These are phyloP conservation scores for Nephelium lappaceum DNA, from an alignment of 345 rosid species.

Conservation along the genomic window DNA sequence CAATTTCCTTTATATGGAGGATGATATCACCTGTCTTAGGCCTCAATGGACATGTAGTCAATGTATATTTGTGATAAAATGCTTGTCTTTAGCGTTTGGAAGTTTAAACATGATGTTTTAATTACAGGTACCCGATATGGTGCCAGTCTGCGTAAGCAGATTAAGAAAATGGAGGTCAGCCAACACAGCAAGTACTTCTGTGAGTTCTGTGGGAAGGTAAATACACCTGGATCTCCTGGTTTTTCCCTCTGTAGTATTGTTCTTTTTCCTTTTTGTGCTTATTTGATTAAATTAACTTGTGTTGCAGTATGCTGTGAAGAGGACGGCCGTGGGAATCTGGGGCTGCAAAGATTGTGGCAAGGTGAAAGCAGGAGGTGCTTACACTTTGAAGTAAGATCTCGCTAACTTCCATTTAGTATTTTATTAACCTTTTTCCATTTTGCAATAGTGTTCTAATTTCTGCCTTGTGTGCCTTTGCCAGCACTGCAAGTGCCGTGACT, in stretches of 20 bases:
- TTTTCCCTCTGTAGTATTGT: neutral
- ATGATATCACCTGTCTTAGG: too few relatives aligned
- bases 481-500: slow-evolving; percentile 78
- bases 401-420: neutral
- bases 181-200: slow-evolving; percentile 85
- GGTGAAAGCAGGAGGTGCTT: slow-evolving; percentile 70
- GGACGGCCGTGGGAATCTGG: slow-evolving; percentile 75
- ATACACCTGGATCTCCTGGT: neutral
- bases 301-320: slow-evolving; percentile 58
- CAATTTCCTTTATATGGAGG: neutral
- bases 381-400: slow-evolving; percentile 57
- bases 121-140: slow-evolving; percentile 74
- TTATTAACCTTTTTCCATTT: neutral
- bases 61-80: neutral
- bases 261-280: neutral
- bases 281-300: neutral
- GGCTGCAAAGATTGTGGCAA: slow-evolving; percentile 72
- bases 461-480: slow-evolving; percentile 17
- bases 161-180: slow-evolving; percentile 80
- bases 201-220: slow-evolving; percentile 84
- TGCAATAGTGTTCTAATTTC: neutral
- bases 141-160: slow-evolving; percentile 84
- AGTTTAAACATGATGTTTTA: neutral
- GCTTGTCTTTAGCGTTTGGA: neutral
- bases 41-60: neutral